Evolutionary conservation across 768 basidiomycete species (phyloP), one percentile per base, ranked within the genome.

Genomic region (Termitomyces sp.): DNA sequence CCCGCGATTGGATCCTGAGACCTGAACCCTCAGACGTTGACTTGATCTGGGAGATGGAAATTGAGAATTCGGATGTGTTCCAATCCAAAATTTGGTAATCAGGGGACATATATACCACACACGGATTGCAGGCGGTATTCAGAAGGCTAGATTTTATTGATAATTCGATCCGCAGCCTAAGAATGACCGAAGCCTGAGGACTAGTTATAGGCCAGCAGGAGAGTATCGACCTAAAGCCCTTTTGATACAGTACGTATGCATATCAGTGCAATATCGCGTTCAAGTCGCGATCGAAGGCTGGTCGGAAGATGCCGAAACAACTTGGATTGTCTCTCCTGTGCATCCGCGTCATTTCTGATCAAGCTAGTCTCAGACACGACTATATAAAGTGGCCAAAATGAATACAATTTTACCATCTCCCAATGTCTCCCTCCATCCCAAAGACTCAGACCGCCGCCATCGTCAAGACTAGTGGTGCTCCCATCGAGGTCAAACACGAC

Each of bases 401-500:
- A n/a, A 19, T 19, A 0, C 7, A 1, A 5, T 8, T 4, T n/a
- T 8, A 7, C 8, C 25, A 14, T 11, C 3, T 29, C 21, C 6
- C 7, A 32, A 59, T 56, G 54, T 45, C 59, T 47, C 46, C 48
- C 31, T 40, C 17, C 16, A 74, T 78, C 48, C 80, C 80, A 16
- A 69, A 72, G 52, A 69, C 65, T 6, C 78, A 79, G 41, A 76
- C 67, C 14, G 79, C 75, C 29, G 80, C 80, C 52, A 68, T 81
- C 52, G 69, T 81, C 40, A 63, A 69, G 8, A 57, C 61, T 23
- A 64, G 69, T 17, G 76, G 77, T 31, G 65, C 63, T 4, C 31
- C 57, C 19, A 73, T 79, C 25, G 60, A 74, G 51, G 68, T 80
- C 41, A 69, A 70, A 50, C 55, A 67, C 41, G 79, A 86, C 65